Base-by-base conservation (phyloP, 2,329 filamentous ascomycete genomes). In the Colletotrichum tropicale region DNA sequence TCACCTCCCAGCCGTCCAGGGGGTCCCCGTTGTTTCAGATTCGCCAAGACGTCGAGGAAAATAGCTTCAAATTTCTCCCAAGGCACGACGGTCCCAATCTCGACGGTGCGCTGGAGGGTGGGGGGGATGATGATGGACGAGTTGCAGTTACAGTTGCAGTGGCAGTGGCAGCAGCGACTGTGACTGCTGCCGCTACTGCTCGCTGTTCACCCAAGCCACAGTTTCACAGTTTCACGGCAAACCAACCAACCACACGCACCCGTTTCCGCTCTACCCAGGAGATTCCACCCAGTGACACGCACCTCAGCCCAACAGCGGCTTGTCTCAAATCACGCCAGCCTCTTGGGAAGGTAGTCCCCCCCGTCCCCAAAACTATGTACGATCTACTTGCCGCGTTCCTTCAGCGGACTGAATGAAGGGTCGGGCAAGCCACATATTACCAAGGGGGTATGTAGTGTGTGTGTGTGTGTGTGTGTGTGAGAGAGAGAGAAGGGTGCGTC, bases 41-140 rank as follows among this genome's bases (percentile, higher is more conserved):
- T 66, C 62, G 73, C 73, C 73, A 75, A 75, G 69, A 34, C 26
- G 69, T 75, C 64, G 69, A 75, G 71, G 71, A 75, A 75, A 70
- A 71, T 72, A 72, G 73, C 52, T 67, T 64, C 73, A 55, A 72
- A 72, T 72, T 64, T 75, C 61, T 64, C 43, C 60, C 58, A 52
- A 62, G 58, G 36, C 58, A 18, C 72, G 68, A 67, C 32, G 64
- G 61, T 72, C 72, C 62, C 55, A 75, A 75, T 75, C 62, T 75
- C 72, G 56, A 60, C 72, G 24, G 34, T 30, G 16, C 34, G 30
- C 34, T 30, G n/a, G 34, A 62, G 34, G 34, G 58, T 62, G 34
- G 55, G 67, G 21, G 55, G n/a, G n/a, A n/a, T n/a, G 56, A 12
- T 38, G 52, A 55, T 58, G 36, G 32, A 16, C n/a, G 21, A 15